Evolutionary conservation across 108 stramenopile genomes (phyloP).

Genomic region (Skeletonema menzelii): DNA sequence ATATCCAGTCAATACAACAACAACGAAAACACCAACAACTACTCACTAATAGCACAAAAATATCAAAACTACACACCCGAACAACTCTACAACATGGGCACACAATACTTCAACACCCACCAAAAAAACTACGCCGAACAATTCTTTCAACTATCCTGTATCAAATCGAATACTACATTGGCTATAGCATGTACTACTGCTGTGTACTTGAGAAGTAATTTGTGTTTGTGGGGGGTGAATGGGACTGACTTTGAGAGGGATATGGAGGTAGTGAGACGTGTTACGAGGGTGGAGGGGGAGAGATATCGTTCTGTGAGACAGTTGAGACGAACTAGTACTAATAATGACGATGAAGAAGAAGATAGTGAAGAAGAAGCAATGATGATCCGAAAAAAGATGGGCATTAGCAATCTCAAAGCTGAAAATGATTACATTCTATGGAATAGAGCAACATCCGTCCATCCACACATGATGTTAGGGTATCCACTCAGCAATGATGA

Average conservation of each 20-base stretch:
- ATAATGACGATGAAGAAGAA: not conserved
- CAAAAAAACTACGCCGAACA: constrained; percentile 71
- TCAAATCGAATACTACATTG: constrained; percentile 48
- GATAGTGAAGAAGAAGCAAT: not conserved
- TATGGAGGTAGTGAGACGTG: constrained; percentile 54
- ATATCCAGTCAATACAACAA: constrained; percentile 10
- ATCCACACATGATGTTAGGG: constrained; percentile 78
- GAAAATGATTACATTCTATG: constrained; percentile 47
- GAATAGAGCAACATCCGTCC: constrained; percentile 65
- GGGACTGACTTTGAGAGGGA: constrained; percentile 71
- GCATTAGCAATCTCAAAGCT: constrained; percentile 7
- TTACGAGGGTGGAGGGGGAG: constrained; percentile 47
- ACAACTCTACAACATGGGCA: constrained; percentile 72
- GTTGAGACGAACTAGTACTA: constrained; percentile 9
- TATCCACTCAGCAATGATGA: constrained; percentile 58
- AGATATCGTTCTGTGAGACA: constrained; percentile 41
- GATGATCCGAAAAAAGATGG: not conserved
- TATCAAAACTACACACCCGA: constrained; percentile 47
- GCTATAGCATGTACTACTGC: constrained; percentile 76
- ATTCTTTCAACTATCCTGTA: constrained; percentile 75
- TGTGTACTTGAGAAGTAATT: constrained; percentile 70
- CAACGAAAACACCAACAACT: not conserved
- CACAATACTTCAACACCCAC: constrained; percentile 56
- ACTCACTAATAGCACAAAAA: not conserved
- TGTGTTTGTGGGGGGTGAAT: constrained; percentile 79